Evolutionary conservation across 352 stramenopile species (phyloP), one percentile per base, ranked within the genome.

Genomic region (Globisporangium echinulatum): DNA sequence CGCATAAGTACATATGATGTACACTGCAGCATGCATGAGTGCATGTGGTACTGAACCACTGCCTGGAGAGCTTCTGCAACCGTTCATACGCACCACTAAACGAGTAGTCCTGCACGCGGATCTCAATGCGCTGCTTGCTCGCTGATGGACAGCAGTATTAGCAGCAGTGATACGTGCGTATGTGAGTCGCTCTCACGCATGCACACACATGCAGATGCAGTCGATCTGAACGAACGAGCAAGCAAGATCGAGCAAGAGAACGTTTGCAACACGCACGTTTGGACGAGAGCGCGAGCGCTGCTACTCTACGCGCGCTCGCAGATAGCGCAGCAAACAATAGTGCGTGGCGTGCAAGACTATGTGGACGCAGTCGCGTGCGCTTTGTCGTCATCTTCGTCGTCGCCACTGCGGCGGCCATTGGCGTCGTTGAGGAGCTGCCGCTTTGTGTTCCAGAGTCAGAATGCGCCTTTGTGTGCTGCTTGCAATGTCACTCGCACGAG

Each of bases 241-340:
- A 10, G 46, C 46, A 33, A 25, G 0, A 15, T 7, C 9, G 13
- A 15, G 8, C 6, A n/a, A 37, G 38, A 15, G n/a, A 7, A 11
- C 14, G 6, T 50, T 11, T 7, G 46, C 37, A 17, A 15, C 15
- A 47, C 49, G 54, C 39, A 55, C 43, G 19, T 39, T 67, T 66
- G 68, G 63, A 68, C 6, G 52, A 48, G 11, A 60, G 55, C 33
- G 43, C 58, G 7, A 43, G 25, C 9, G 63, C 59, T 43, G 49
- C 59, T 52, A 56, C 46, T 33, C 59, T 65, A 44, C 66, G 72
- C 40, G 58, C 70, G 58, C 71, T 62, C 36, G 46, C 58, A 0
- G 69, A 55, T 39, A 80, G 40, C 42, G 70, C 19, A 11, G 40
- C 40, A 44, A 44, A 47, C 57, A 62, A 69, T 15, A 84, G 48